Percentiles rank a stretch among this genome's conserved stretches.
phyloP scores from a whole-genome alignment of 1,284 basidiomycete species.

The Microstroma glucosiphilum region DNA sequence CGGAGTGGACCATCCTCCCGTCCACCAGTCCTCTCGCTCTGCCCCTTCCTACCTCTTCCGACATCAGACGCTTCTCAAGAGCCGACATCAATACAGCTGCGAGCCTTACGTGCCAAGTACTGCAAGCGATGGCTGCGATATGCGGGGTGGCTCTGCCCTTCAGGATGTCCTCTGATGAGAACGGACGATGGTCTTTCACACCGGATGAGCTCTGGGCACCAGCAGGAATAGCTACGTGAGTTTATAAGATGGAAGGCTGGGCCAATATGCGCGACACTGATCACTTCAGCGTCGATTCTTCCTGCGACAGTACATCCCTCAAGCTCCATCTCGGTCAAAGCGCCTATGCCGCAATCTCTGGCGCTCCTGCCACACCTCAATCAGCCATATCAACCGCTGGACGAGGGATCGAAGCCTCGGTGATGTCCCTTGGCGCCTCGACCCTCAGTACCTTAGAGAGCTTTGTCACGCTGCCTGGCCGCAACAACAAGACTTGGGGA shows the following conservation, averaged over 20 bases:
- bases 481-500: slow-evolving; percentile 23
- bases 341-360: slow-evolving; percentile 18
- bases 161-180: slow-evolving; percentile 20
- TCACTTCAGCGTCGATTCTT: too few species aligned
- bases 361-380: too few species aligned
- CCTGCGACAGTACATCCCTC: too few species aligned
- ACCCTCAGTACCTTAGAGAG: slow-evolving; percentile 14
- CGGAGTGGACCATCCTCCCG: slow-evolving; percentile 25
- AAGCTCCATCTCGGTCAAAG: slow-evolving; percentile 3
- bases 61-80: slow-evolving; percentile 28
- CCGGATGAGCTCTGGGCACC: slow-evolving; percentile 34
- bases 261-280: too few species aligned
- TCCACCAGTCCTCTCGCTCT: slow-evolving; percentile 11
- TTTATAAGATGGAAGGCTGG: too few species aligned
- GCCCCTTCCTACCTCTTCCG: slow-evolving; percentile 26
- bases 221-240: slow-evolving; percentile 8
- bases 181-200: slow-evolving; percentile 21
- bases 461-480: slow-evolving; percentile 22
- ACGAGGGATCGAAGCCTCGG: background rate
- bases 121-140: slow-evolving; percentile 27
- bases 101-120: slow-evolving; percentile 23
- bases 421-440: slow-evolving; percentile 24
- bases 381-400: too few species aligned
- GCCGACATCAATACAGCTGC: slow-evolving; percentile 34
- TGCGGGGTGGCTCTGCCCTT: slow-evolving; percentile 37